These are phyloP conservation scores for Echium plantagineum DNA, from an alignment of 257 asterid genomes.

Conservation along the genomic window DNA sequence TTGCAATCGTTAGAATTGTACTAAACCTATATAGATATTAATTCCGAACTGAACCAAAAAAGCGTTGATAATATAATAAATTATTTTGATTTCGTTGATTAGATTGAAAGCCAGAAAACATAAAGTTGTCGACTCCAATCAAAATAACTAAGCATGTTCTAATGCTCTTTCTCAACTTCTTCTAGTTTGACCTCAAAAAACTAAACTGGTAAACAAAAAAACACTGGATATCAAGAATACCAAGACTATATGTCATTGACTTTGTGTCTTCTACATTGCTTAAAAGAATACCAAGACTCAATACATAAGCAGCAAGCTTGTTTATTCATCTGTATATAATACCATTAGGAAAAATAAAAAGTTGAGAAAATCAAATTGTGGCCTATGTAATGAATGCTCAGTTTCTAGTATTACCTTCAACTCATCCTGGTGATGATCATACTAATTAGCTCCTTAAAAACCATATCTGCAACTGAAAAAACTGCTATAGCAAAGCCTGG, in stretches of 20 bases:
- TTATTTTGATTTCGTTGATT: too few relatives aligned
- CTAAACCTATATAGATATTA: too few relatives aligned
- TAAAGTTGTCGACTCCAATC: too few relatives aligned
- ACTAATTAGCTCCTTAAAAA: neutral
- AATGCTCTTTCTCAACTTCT: neutral
- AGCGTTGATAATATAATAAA: too few relatives aligned
- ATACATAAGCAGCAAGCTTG: neutral
- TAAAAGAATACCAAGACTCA: neutral
- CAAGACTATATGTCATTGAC: too few relatives aligned
- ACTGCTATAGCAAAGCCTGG: neutral
- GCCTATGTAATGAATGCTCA: neutral
- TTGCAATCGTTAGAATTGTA: too few relatives aligned
- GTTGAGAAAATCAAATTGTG: neutral
- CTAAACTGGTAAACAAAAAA: neutral
- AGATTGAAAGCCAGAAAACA: too few relatives aligned
- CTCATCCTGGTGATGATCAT: neutral
- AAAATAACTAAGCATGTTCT: neutral
- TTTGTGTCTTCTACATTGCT: neutral
- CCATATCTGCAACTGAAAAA: neutral
- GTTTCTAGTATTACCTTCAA: neutral
- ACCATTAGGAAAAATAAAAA: too few relatives aligned
- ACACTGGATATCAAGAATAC: too few relatives aligned
- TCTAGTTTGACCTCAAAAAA: neutral
- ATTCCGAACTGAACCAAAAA: too few relatives aligned
- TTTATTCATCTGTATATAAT: neutral